Base-by-base conservation (phyloP, 2,329 filamentous ascomycete genomes). In the Arthrobotrys conoides region DNA sequence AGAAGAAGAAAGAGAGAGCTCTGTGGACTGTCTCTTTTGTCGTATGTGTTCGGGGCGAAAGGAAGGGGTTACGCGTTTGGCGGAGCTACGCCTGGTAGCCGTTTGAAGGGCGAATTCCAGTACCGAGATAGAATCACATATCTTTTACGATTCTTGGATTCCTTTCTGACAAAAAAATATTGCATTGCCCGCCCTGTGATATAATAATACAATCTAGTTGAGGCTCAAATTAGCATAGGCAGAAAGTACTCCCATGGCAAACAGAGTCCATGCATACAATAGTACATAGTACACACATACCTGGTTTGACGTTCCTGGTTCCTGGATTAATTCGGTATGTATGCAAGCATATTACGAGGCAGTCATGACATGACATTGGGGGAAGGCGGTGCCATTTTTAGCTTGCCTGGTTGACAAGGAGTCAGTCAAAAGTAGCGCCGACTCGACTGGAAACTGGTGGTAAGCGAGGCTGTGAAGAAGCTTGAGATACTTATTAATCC, bases 401-500 rank as follows among this genome's bases (percentile, higher is more conserved):
- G 70, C 61, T 16, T 14, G 57, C 30, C 57, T 41, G 38, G 16
- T 41, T 55, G 10, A 22, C 30, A 20, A 20, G 27, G 33, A 36
- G 33, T 36, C 33, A 36, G 33, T 36, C 33, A 36, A 36, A 5
- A 12, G 33, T 36, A 36, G 33, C 33, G 33, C 33, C 33, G 9
- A 36, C 33, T 12, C 33, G 9, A 36, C 33, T 12, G 33, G 33
- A 36, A 36, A 12, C 9, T 51, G 65, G n/a, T 55, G 71, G 67
- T 68, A 64, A 63, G 71, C 71, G 64, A 75, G 71, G 71, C 71
- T 75, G 71, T 75, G 64, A 75, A 18, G 53, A 73, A 66, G 63
- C 61, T 61, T 66, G 33, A 27, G 44, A 44, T 59, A 36, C 44
- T 38, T n/a, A 30, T 20, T 51, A 51, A 51, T 24, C 18, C 6